A percentile compares a stretch with the other conserved stretches of the same genome.
Conservation (phyloP, 1,139 yeast species). For the Suhomyces atakaporum region DNA sequence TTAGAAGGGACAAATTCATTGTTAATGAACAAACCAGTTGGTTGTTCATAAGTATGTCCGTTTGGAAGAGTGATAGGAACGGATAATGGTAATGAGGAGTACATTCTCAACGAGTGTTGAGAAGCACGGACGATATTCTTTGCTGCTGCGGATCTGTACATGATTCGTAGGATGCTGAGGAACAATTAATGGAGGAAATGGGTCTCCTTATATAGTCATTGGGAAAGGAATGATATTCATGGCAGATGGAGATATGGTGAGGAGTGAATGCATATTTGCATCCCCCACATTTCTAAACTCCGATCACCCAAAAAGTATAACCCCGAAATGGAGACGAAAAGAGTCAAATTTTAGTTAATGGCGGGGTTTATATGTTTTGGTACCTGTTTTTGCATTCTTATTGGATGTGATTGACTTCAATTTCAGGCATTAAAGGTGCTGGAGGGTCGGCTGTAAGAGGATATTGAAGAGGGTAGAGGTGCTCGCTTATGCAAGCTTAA, state of each 20-base stretch:
- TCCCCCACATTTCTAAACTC: not conserved
- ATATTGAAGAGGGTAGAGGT: no score
- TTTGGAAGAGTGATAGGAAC: constrained; percentile 61
- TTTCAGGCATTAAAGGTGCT: no score
- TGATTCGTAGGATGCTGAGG: not conserved
- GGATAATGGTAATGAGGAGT: constrained; percentile 39
- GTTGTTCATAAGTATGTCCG: constrained; percentile 48
- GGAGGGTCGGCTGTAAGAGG: no score
- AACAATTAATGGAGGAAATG: no score
- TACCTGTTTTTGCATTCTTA: no score
- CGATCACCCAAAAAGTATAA: no score
- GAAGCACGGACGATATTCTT: constrained; percentile 8
- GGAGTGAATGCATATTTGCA: not conserved
- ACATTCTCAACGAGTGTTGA: constrained; percentile 12
- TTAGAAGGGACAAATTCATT: constrained; percentile 21
- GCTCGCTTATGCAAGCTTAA: not conserved
- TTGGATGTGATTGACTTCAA: no score
- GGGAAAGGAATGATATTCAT: no score
- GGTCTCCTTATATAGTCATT: no score
- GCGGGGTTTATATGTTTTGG: no score
- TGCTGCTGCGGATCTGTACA: constrained; percentile 4
- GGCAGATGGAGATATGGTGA: not conserved
- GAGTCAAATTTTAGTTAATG: no score
- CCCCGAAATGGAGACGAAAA: no score
- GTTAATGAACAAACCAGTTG: constrained; percentile 24